Evolutionary conservation across 306 rosid species (phyloP).

Genomic region (Erythrophleum fordii): DNA sequence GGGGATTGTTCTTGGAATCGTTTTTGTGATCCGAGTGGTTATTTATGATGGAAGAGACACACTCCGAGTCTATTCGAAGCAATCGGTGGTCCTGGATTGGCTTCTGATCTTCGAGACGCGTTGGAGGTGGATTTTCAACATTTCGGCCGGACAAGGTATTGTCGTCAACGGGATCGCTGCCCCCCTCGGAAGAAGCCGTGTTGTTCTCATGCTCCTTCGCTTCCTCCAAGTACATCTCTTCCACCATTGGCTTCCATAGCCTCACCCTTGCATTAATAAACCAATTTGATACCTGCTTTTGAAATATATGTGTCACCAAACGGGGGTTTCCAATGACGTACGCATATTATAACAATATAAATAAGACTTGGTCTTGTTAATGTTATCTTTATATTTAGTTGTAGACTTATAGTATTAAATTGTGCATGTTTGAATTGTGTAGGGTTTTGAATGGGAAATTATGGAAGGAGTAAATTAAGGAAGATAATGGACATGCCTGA

Average conservation of each 20-base stretch:
- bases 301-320: constrained; percentile 33
- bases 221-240: constrained; percentile 79
- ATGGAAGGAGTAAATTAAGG: not conserved
- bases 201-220: constrained; percentile 51
- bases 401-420: constrained; percentile 3
- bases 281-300: constrained; percentile 74
- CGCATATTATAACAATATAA: constrained; percentile 10
- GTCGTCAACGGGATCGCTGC: constrained; percentile 34
- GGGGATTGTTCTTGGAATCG: constrained; percentile 35
- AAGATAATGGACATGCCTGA: constrained; percentile 61
- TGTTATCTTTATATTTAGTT: not conserved
- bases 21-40: constrained; percentile 43
- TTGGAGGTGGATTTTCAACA: constrained; percentile 12
- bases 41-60: constrained; percentile 72
- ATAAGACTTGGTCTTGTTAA: not conserved
- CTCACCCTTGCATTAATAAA: constrained; percentile 83
- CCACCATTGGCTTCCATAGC: constrained; percentile 89
- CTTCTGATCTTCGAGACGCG: constrained; percentile 54
- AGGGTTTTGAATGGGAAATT: not conserved
- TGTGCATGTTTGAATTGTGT: not conserved
- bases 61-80: constrained; percentile 69
- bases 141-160: constrained; percentile 5
- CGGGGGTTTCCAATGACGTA: constrained; percentile 36
- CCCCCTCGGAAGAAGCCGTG: constrained; percentile 55
- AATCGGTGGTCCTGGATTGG: constrained; percentile 62